phyloP scores from a whole-genome alignment of 176 grass and related monocot species.

The Ampelocalamus luodianensis region DNA sequence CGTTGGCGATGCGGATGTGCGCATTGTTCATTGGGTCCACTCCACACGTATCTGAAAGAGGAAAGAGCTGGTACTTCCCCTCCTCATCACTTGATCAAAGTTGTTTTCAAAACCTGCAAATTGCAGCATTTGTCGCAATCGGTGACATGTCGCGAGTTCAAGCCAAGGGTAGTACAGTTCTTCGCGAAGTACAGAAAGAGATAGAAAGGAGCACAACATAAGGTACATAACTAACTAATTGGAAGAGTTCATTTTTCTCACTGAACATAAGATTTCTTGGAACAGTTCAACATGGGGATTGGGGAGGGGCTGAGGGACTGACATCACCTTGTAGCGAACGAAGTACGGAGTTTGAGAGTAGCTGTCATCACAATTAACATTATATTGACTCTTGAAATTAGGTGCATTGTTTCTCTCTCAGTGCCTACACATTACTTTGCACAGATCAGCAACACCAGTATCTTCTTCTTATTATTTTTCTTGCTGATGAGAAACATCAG shows the following conservation, averaged over 20 bases:
- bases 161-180: not conserved
- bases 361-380: not conserved
- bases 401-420: not conserved
- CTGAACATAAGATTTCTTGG: conserved; percentile 17
- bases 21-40: conserved; percentile 25
- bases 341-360: conserved; percentile 12
- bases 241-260: not conserved
- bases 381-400: not conserved
- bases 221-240: not conserved
- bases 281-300: conserved; percentile 15
- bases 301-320: not conserved
- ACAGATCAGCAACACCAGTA: not conserved
- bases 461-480: not conserved
- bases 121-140: conserved; percentile 31
- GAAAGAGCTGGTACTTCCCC: conserved; percentile 40
- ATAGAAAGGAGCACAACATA: not conserved
- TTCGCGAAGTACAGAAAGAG: conserved; percentile 1
- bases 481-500: conserved; percentile 40
- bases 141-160: conserved; percentile 8
- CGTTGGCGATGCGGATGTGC: conserved; percentile 42
- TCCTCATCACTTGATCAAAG: not conserved
- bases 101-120: conserved; percentile 20
- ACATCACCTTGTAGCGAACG: not conserved
- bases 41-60: conserved; percentile 30
- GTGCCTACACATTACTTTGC: not conserved